Evolutionary conservation across 2,329 filamentous ascomycete genomes (phyloP).

Genomic region (Ilyonectria mors-panacis): DNA sequence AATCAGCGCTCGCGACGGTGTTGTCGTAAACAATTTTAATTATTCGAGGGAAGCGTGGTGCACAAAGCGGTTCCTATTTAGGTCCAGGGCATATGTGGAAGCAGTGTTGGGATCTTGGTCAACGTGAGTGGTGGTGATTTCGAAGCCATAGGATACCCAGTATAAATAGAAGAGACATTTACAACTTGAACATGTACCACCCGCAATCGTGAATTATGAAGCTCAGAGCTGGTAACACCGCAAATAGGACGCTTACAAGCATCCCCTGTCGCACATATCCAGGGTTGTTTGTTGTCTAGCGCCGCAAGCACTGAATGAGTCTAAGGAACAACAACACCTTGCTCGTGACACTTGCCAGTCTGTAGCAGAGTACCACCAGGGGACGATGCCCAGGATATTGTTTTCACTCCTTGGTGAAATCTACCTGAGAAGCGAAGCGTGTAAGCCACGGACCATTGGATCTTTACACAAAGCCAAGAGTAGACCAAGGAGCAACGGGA

Average conservation of each 20-base stretch:
- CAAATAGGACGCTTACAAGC: too few relatives aligned
- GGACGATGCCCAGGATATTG: not conserved
- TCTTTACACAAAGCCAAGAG: not conserved
- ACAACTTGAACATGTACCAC: not conserved
- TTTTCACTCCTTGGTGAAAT: not conserved
- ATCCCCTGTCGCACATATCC: not conserved
- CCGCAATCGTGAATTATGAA: not conserved
- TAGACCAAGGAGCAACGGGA: not conserved
- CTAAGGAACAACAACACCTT: not conserved
- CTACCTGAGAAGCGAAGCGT: not conserved
- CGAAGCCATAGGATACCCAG: conserved; percentile 24
- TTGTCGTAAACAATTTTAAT: conserved; percentile 10
- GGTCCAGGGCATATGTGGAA: not conserved
- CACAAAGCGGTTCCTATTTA: not conserved
- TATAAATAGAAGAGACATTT: conserved; percentile 20
- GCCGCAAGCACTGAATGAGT: not conserved
- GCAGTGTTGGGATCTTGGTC: not conserved
- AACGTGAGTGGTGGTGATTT: not conserved
- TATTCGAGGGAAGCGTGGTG: not conserved
- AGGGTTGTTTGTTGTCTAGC: not conserved
- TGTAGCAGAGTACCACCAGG: not conserved
- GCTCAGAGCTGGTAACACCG: too few relatives aligned
- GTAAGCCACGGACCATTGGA: not conserved
- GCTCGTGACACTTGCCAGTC: not conserved
- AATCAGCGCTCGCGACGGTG: conserved; percentile 1